Conservation (phyloP, 2,329 filamentous ascomycete species). For the Fusarium penzigii region DNA sequence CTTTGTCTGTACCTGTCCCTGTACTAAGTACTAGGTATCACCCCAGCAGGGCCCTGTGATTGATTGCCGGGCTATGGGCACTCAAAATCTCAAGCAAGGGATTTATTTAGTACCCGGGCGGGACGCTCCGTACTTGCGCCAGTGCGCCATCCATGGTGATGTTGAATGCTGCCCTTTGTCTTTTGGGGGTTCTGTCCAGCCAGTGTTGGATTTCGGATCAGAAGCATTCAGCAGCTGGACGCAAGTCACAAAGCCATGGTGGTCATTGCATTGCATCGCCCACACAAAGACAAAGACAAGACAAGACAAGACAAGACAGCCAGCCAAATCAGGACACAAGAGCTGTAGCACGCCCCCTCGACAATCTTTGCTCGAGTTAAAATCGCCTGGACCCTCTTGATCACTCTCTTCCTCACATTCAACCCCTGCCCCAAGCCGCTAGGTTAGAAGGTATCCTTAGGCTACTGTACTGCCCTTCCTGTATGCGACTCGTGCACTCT, state of each 20-base stretch:
- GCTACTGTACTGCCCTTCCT: conserved; percentile 7
- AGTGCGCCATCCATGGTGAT: conserved; percentile 22
- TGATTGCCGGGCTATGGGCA: conserved; percentile 13
- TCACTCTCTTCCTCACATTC: not conserved
- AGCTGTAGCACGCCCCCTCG: not conserved
- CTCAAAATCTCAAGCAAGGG: conserved; percentile 8
- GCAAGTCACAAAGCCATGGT: conserved; percentile 9
- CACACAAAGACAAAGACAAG: conserved; percentile 1
- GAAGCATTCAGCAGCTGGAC: conserved; percentile 15
- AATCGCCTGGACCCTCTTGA: not conserved
- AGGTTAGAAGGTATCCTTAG: not conserved
- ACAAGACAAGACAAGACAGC: not conserved
- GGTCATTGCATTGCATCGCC: no score
- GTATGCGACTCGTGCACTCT: not conserved
- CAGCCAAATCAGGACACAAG: conserved; percentile 3
- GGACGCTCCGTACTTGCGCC: conserved; percentile 25
- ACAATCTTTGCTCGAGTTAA: not conserved
- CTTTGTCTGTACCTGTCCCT: not conserved
- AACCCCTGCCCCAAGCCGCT: conserved; percentile 3
- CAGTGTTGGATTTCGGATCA: not conserved
- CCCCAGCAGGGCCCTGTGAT: not conserved
- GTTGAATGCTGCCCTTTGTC: not conserved
- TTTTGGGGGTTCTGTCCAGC: conserved; percentile 1
- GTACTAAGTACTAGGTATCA: no score
- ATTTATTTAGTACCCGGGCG: conserved; percentile 23